Base-by-base conservation (phyloP, 169 alveolate species). In the Plasmodium gaboni region DNA sequence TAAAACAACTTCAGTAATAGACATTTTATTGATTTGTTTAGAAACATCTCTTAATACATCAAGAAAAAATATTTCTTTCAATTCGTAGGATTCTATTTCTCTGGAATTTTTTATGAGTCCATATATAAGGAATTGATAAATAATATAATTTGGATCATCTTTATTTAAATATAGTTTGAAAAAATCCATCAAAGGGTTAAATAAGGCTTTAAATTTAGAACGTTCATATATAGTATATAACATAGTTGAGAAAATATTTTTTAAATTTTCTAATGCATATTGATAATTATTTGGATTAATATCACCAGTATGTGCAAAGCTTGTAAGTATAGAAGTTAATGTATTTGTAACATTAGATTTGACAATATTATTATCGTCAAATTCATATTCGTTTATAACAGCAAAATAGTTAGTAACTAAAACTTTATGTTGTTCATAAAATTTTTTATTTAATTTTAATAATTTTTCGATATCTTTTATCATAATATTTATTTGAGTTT, bases 41-140 rank as follows among this genome's bases (percentile, higher is more conserved):
- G 89, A 76, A 48, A 76, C 59, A 64, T 76, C 89, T 48, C 89
- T 26, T 50, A 76, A 7, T 6, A 76, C 74, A 64, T 76, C 76
- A 4, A 76, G 74, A 50, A 76, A 76, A 50, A 76, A 44, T 7
- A 76, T 55, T 48, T 76, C 89, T 55, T 76, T 76, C 57, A 65
- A 42, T 55, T 76, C 89, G 51, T 76, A 76, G 15, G 89, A 76
- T 19, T 51, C 50, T 48, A 76, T 67, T 24, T 64, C 76, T 10
- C 19, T 17, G 0, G 89, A 76, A 13, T 63, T 76, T 55, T 46
- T 63, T 64, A 76, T 76, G 22, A 76, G 24, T 2, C 89, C 89
- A 44, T 76, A 76, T 2, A 76, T 59, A 10, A 76, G 69, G 17
- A 63, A 65, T 15, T 76, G 74, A 44, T 76, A 76, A 12, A 28